Base-by-base conservation (phyloP, 306 rosid genomes). In the Medicago ruthenica region DNA sequence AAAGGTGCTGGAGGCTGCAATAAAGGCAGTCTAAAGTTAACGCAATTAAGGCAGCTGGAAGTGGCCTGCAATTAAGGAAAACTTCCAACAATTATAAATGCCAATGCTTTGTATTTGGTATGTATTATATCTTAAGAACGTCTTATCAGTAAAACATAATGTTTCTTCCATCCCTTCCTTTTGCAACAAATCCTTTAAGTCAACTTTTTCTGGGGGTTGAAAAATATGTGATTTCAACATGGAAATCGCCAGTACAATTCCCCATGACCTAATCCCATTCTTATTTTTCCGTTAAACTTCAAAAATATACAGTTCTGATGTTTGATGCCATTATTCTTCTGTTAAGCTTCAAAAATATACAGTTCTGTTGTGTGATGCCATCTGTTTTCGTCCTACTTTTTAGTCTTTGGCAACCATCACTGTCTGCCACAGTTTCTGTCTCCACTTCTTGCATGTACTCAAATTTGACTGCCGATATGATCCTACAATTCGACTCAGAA, bases 131-230 rank as follows among this genome's bases (percentile, higher is more conserved):
- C 15, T 39, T 21, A 24, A 11, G 64, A 58, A 58, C 64, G 3
- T 58, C 34, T 58, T 39, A 64, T 64, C n/a, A 39, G n/a, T 41
- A 17, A 64, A 39, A 17, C 10, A 64, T 15, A 36, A 62, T 39
- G 70, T 64, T 37, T n/a, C 70, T 64, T 64, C 39, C 70, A 64
- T 37, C 9, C 70, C n/a, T 64, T 64, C n/a, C 31, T 64, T n/a
- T 64, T 64, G 31, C 27, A 64, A 1, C 16, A 64, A 39, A 39
- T 64, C 31, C 31, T 16, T 64, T 1, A 37, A 64, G 37, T n/a
- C 39, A n/a, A 64, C 14, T 34, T 63, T 36, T 63, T 5, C 3
- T 4, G 36, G 8, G 67, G 69, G 21, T 16, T 37, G 0, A 16
- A 58, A 24, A 22, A 22, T 5, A 36, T 37, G 17, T 65, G 53